These are phyloP conservation scores for Solanum pinnatisectum DNA, from an alignment of 257 asterid genomes.

Conservation along the genomic window DNA sequence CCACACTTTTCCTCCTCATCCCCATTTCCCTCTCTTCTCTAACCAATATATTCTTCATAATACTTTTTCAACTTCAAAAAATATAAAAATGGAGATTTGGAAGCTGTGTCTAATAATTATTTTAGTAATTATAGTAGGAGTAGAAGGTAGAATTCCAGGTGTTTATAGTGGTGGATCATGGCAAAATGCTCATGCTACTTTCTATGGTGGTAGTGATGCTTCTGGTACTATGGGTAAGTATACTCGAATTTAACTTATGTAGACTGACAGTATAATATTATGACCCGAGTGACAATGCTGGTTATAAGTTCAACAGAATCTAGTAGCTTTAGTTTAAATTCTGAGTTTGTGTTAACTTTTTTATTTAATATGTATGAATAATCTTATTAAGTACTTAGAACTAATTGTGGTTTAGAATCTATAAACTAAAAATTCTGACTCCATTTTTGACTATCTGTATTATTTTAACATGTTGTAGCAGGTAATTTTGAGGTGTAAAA, in stretches of 20 bases:
- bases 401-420: no score
- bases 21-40: background rate
- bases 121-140: background rate
- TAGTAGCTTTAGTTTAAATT: background rate
- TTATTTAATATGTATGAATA: background rate
- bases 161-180: background rate
- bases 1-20: background rate
- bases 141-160: constrained; percentile 2
- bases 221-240: constrained; percentile 1
- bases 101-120: background rate
- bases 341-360: background rate
- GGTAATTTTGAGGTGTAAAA: background rate
- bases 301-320: background rate
- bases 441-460: background rate
- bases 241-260: background rate
- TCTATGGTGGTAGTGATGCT: constrained; percentile 5
- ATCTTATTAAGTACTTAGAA: background rate
- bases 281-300: background rate
- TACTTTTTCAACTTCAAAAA: background rate
- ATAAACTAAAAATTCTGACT: background rate
- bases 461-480: background rate
- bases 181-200: constrained; percentile 8
- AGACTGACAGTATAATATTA: background rate
- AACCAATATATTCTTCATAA: background rate
- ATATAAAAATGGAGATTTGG: background rate